Base-by-base conservation (phyloP, 2,329 filamentous ascomycete genomes). In the Botrytis porri region DNA sequence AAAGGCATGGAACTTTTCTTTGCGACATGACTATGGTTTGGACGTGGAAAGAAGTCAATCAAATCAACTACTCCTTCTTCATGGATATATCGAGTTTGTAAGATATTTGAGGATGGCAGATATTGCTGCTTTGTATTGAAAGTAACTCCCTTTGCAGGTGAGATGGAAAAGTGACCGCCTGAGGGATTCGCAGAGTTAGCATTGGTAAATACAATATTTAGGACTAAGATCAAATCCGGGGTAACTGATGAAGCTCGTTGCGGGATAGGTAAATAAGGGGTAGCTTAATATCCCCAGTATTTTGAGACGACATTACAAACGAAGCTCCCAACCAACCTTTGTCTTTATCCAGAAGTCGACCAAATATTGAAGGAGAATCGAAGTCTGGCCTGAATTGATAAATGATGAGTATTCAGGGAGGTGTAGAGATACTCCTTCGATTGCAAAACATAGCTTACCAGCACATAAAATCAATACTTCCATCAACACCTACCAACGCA, bases 111-210 rank as follows among this genome's bases (percentile, higher is more conserved):
- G 16, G 89, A 92, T 0, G 92, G 91, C 3, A 94, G 85, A 78
- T 94, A 94, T 79, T 92, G 89, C 82, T 94, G 92, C 81, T 94
- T 94, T 51, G 89, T 93, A 4, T 91, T 93, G 77, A 86, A 89
- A 10, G 83, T 83, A 39, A 86, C 80, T 16, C 84, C 81, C 1
- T 82, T 76, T 3, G 86, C 85, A 35, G 88, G 86, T n/a, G 86
- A 82, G 76, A 94, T 91, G 76, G 86, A 89, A 81, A 93, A 94
- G 80, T 91, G 88, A 0, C 92, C 92, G 37, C 92, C 92, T 73
- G 14, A 25, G 16, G 25, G 12, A 45, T 45, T 29, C 16, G 70
- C 37, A 72, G 20, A 69, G 63, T 72, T 72, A 72, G 70, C 18
- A 67, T 66, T 39, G 61, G 35, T 32, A 22, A 25, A 22, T 48